Base-by-base conservation (phyloP, 805 yeast genomes). In the Hanseniaspora meyeri region DNA sequence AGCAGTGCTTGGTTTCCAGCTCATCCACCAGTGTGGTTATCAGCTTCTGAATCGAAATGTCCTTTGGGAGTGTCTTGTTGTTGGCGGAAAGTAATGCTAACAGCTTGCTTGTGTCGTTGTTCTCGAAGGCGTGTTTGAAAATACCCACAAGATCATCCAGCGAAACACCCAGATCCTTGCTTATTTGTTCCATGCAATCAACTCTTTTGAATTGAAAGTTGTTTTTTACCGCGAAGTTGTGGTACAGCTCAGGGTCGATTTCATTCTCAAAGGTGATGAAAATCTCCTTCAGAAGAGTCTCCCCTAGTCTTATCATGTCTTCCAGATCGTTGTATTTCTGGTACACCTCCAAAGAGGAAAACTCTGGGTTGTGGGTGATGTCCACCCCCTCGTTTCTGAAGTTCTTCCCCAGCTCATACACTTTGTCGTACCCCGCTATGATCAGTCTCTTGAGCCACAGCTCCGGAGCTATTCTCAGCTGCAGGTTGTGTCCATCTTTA, bases 361-460 rank as follows among this genome's bases (percentile, higher is more conserved):
- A 91, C 65, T 91, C 98, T 0, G 96, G 95, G 68, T 91, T 93
- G 67, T 91, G 98, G 0, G 96, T 86, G 1, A 85, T 74, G 66
- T 91, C 98, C 32, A 91, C 75, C 7, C 97, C 96, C 70, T 93
- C 98, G 64, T 93, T 93, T 63, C 98, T 75, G 68, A 90, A 93
- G 48, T 76, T 82, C 54, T 78, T 76, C 0, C 97, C 97, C 54
- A 93, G 79, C 64, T 93, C 97, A 68, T 79, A 93, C 2, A 93
- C 83, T 61, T 78, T 80, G 62, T 90, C 95, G 63, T 90, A 80
- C 1, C 98, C 98, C 8, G 87, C 77, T 37, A 91, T 81, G 2
- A 89, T 78, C 51, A 93, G 70, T 60, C 85, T 77, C 65, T 93
- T 93, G 56, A 93, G 75, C 96, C 96, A 93, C 40, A 93, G 70